A percentile compares a stretch with the other conserved stretches of the same genome.
Conservation (phyloP, 2,329 filamentous ascomycete species). For the Knoxdaviesia proteae region DNA sequence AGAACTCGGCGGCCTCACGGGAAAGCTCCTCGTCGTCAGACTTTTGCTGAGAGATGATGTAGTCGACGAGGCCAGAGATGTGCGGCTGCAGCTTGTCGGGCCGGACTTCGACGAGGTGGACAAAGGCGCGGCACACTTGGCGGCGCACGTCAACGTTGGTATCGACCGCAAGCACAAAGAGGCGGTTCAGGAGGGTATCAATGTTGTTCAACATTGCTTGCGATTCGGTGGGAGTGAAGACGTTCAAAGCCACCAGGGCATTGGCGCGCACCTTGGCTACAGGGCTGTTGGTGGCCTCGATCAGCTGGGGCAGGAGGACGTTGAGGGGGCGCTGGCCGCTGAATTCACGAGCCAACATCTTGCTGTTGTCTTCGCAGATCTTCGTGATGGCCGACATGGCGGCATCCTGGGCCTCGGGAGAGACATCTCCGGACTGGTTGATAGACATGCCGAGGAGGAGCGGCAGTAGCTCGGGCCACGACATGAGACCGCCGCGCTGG, state of each 20-base stretch:
- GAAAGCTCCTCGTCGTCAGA: constrained; percentile 76
- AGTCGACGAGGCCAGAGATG: constrained; percentile 72
- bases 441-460: constrained; percentile 61
- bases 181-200: constrained; percentile 59
- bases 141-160: constrained; percentile 62
- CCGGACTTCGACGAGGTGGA: constrained; percentile 73
- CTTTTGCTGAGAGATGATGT: constrained; percentile 77
- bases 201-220: constrained; percentile 63
- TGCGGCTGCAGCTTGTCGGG: constrained; percentile 83
- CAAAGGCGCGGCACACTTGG: constrained; percentile 84
- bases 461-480: constrained; percentile 78
- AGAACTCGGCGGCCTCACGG: constrained; percentile 91
- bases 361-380: constrained; percentile 91
- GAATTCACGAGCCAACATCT: constrained; percentile 68
- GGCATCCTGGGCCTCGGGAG: constrained; percentile 64
- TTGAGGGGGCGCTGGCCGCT: constrained; percentile 73
- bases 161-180: constrained; percentile 68
- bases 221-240: constrained; percentile 73
- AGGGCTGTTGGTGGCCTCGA: constrained; percentile 63
- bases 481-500: constrained; percentile 61
- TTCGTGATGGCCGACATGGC: constrained; percentile 85
- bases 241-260: constrained; percentile 70
- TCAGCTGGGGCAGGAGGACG: constrained; percentile 74
- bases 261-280: constrained; percentile 59
- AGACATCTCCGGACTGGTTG: constrained; percentile 37